Evolutionary conservation across 1,284 basidiomycete genomes (phyloP).

Genomic region (Rugosomyces carneus): DNA sequence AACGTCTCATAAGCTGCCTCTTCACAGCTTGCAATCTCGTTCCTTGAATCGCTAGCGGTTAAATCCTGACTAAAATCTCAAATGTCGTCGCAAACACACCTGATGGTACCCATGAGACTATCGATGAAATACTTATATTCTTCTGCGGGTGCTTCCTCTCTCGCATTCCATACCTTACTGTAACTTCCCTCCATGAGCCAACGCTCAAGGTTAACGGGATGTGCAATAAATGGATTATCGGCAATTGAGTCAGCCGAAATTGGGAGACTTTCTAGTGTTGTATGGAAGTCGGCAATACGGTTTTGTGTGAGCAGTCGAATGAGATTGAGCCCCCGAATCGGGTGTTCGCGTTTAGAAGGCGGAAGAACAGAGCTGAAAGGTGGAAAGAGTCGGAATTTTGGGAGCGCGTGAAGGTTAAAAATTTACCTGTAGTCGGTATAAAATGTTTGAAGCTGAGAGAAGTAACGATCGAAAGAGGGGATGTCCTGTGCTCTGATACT

Average conservation of each 20-base stretch:
- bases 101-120: conserved; percentile 88
- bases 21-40: conserved; percentile 92
- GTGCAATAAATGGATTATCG: conserved; percentile 75
- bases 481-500: conserved; percentile 87
- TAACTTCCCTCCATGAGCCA: conserved; percentile 99
- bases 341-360: conserved; percentile 79
- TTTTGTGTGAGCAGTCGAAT: conserved; percentile 94
- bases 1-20: conserved; percentile 86
- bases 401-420: conserved; percentile 1
- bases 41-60: conserved; percentile 39
- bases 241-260: conserved; percentile 68
- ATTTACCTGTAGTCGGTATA: conserved; percentile 80
- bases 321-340: conserved; percentile 90
- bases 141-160: conserved; percentile 79
- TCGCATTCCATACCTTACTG: conserved; percentile 95
- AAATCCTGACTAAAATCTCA: conserved; percentile 1
- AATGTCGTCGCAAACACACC: conserved; percentile 37
- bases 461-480: conserved; percentile 92
- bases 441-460: conserved; percentile 88
- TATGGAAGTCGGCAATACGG: conserved; percentile 97
- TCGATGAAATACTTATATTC: conserved; percentile 92
- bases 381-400: not conserved
- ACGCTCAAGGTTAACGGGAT: conserved; percentile 87
- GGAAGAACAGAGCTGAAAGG: conserved; percentile 63
- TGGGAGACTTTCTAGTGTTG: conserved; percentile 93